These are phyloP conservation scores for Globisporangium canariense DNA, from an alignment of 352 stramenopile genomes.

Conservation along the genomic window DNA sequence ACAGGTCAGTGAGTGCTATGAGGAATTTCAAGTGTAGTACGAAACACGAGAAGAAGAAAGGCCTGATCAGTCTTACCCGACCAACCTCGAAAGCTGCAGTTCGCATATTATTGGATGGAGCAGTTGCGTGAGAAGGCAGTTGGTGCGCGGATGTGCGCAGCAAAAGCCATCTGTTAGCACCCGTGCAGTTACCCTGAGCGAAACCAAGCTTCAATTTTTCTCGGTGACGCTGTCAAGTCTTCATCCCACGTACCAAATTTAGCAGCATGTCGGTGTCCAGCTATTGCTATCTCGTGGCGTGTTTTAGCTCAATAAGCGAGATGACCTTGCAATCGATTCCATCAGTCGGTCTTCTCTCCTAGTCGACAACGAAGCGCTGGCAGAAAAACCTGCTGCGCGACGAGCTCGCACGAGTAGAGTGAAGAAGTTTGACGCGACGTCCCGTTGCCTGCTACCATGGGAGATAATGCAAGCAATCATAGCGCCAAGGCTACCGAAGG, in stretches of 20 bases:
- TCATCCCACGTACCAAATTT: not conserved
- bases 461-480: not conserved
- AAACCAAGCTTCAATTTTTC: not conserved
- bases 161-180: no score
- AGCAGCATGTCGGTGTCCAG: not conserved
- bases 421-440: not conserved
- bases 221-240: not conserved
- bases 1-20: not conserved
- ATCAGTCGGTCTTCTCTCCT: not conserved
- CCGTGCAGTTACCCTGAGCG: not conserved
- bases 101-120: slow-evolving; percentile 6
- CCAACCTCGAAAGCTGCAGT: no score
- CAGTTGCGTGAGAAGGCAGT: slow-evolving; percentile 1
- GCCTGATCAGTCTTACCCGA: not conserved
- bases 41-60: not conserved
- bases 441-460: not conserved
- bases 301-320: no score
- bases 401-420: not conserved
- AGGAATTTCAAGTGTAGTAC: not conserved
- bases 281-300: not conserved
- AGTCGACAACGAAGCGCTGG: not conserved
- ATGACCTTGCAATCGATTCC: no score
- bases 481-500: not conserved
- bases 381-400: not conserved
- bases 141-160: no score